Evolutionary conservation across 2,329 filamentous ascomycete genomes (phyloP), one percentile per base, ranked within the genome.

Genomic region (Pezicula rhizophila): DNA sequence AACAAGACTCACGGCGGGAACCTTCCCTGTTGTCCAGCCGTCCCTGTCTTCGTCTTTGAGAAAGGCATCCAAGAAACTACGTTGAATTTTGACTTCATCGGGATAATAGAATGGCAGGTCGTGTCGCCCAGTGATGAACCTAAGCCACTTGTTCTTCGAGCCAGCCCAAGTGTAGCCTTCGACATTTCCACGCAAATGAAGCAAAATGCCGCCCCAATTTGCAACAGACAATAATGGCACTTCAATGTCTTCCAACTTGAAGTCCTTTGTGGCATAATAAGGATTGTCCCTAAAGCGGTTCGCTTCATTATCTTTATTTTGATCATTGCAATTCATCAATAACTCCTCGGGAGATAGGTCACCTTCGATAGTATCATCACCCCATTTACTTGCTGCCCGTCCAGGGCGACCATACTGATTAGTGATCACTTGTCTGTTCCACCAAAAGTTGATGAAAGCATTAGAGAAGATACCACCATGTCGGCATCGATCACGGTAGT

Each of bases 81-180:
- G 73, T 59, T 88, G 85, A 0, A 88, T 57, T 52, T 84, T 79
- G 0, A 85, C 83, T 53, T 87, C 80, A 42, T 87, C 79, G 1
- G 75, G 64, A 60, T 87, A 86, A 66, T 87, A 89, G 62, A 88
- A 87, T 0, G 84, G 84, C 1, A 88, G 69, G 56, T 88, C 84
- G 53, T 89, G 84, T 0, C 85, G 74, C 1, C 85, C 84, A 0
- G 78, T 82, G 58, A 87, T 84, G 61, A 87, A 80, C 5, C 84
- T 76, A 0, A 88, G 70, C 54, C 83, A 89, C 62, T 88, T 88
- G 52, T 81, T 69, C 50, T 80, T 71, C 0, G 83, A 87, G 0
- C 82, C 80, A 0, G 84, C 83, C 42, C 80, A 72, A 2, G 69
- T 68, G 48, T 77, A 88, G 0, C 84, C 84, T 57, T 84, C 74